Evolutionary conservation across 352 stramenopile genomes (phyloP).

Genomic region (Albugo candida): DNA sequence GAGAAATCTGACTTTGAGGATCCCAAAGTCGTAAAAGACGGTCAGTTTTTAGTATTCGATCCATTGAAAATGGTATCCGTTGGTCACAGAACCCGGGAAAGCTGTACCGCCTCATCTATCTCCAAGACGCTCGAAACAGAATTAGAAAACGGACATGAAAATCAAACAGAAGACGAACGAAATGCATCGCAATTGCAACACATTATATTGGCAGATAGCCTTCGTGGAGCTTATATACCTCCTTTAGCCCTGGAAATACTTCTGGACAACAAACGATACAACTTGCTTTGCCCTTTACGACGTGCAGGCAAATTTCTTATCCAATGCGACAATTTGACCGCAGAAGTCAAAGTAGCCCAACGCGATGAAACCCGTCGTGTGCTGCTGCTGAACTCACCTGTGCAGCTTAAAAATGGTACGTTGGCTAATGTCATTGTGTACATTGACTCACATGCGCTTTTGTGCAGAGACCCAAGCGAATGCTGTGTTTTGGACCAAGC

Average conservation of each 20-base stretch:
- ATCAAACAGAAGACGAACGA: constrained; percentile 3
- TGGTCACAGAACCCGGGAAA: background rate
- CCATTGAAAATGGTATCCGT: constrained; percentile 52
- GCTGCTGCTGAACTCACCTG: constrained; percentile 63
- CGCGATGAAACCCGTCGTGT: constrained; percentile 70
- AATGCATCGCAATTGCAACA: constrained; percentile 23
- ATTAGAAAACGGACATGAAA: constrained; percentile 5
- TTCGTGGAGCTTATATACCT: constrained; percentile 66
- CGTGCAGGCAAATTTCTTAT: constrained; percentile 77
- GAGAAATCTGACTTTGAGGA: constrained; percentile 9
- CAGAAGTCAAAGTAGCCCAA: constrained; percentile 77
- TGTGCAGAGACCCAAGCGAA: background rate
- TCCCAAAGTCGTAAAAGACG: constrained; percentile 56
- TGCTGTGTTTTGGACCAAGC: background rate
- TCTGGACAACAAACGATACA: constrained; percentile 43
- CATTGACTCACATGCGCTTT: background rate
- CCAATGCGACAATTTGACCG: constrained; percentile 64
- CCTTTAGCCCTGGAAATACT: constrained; percentile 70
- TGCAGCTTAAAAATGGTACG: constrained; percentile 75
- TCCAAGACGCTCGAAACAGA: constrained; percentile 7
- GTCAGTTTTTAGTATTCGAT: constrained; percentile 74
- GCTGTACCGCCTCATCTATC: constrained; percentile 14
- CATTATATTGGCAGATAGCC: constrained; percentile 48
- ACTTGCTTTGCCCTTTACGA: constrained; percentile 61
- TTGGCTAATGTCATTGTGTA: constrained; percentile 4